These are phyloP conservation scores for Dactylella cylindrospora DNA, from an alignment of 2,329 filamentous ascomycete genomes.

Conservation along the genomic window DNA sequence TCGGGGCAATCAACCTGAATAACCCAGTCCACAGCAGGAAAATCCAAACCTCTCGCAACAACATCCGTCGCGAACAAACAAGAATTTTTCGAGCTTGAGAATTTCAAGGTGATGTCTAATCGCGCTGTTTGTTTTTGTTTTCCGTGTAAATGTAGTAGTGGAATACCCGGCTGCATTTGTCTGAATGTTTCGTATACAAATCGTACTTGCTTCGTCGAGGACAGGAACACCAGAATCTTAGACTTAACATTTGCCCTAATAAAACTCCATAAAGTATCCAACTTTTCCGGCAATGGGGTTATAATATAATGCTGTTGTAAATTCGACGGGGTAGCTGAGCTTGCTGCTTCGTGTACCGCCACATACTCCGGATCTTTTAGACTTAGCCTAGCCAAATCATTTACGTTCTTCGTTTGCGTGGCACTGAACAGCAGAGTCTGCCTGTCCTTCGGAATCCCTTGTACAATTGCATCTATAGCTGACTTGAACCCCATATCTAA, in stretches of 20 bases:
- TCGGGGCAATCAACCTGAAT: slow-evolving; percentile 98
- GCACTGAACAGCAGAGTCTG: slow-evolving; percentile 96
- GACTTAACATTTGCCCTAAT: slow-evolving; percentile 85
- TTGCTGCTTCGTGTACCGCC: slow-evolving; percentile 81
- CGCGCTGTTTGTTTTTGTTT: slow-evolving; percentile 89
- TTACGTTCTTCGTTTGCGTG: slow-evolving; percentile 92
- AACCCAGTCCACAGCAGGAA: slow-evolving; percentile 96
- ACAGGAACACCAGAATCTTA: slow-evolving; percentile 94
- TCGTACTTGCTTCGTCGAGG: slow-evolving; percentile 91
- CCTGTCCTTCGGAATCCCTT: slow-evolving; percentile 79
- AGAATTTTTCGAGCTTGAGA: slow-evolving; percentile 75
- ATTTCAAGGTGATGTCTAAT: slow-evolving; percentile 81
- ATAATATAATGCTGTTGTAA: slow-evolving; percentile 90
- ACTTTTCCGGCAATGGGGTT: slow-evolving; percentile 80
- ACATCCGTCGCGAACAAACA: slow-evolving; percentile 96
- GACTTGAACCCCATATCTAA: slow-evolving; percentile 96
- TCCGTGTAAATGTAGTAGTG: slow-evolving; percentile 87
- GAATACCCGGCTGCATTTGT: slow-evolving; percentile 90
- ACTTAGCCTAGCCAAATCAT: slow-evolving; percentile 84
- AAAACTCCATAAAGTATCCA: slow-evolving; percentile 91
- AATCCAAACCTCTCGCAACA: slow-evolving; percentile 89
- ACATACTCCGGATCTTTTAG: slow-evolving; percentile 92
- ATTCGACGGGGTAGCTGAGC: slow-evolving; percentile 74
- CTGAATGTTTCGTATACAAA: slow-evolving; percentile 94
- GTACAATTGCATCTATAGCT: slow-evolving; percentile 86